Percentiles rank a stretch among this genome's conserved stretches.
Conservation (phyloP, 306 rosid species). For the Cucumis hystrix region DNA sequence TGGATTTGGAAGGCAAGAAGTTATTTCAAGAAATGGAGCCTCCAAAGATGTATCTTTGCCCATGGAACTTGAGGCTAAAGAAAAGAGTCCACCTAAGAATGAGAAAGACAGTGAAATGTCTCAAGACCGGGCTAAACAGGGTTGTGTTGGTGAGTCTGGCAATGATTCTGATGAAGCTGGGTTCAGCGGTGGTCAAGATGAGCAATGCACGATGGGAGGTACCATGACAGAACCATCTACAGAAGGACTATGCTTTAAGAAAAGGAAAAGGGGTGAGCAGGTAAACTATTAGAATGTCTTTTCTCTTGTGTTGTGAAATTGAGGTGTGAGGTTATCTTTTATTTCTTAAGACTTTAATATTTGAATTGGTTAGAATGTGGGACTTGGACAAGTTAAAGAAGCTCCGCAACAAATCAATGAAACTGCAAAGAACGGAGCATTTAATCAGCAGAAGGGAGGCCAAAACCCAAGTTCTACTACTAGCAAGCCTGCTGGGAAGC, state of each 20-base stretch:
- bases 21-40: constrained; percentile 31
- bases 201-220: constrained; percentile 42
- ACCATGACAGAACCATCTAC: constrained; percentile 36
- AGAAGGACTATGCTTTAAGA: constrained; percentile 45
- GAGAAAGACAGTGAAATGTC: constrained; percentile 50
- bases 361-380: constrained; percentile 43
- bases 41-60: constrained; percentile 32
- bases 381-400: constrained; percentile 31
- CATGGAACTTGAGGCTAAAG: constrained; percentile 29
- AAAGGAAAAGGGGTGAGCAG: constrained; percentile 78
- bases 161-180: constrained; percentile 68
- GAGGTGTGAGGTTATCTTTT: not conserved
- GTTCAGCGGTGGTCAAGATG: constrained; percentile 46
- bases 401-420: constrained; percentile 29
- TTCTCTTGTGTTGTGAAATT: not conserved
- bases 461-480: constrained; percentile 36
- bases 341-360: not conserved
- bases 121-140: constrained; percentile 51
- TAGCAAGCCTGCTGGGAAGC: constrained; percentile 45
- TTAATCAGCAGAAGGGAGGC: constrained; percentile 38
- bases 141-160: constrained; percentile 28
- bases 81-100: constrained; percentile 41
- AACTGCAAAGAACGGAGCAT: constrained; percentile 38
- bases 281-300: constrained; percentile 24
- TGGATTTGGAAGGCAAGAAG: constrained; percentile 33